Evolutionary conservation across 2,329 filamentous ascomycete species (phyloP), one percentile per base, ranked within the genome.

Genomic region (Clarireedia hainanense): DNA sequence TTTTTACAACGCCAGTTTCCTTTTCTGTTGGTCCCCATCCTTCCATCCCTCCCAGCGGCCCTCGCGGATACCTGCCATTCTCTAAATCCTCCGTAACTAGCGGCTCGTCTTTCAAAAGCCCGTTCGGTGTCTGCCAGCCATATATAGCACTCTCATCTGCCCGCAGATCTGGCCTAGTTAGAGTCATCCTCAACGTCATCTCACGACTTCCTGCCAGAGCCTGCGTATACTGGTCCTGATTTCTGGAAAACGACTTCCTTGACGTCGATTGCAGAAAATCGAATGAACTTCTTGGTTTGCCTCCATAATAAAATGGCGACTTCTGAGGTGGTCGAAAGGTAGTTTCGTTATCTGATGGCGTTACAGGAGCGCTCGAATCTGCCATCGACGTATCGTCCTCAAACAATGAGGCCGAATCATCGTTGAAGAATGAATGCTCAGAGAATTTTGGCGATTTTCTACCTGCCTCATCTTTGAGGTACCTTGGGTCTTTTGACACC

Each of bases 161-260:
- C 43, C 91, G 84, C 48, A 97, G 78, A 68, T 97, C 92, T 0
- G 91, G 89, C 47, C 91, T 79, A 3, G 94, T 97, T 54, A 97
- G 79, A 0, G 92, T 97, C 91, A 97, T 95, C 49, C 91, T 88
- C 49, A 97, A 74, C 2, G 94, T 97, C 91, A 96, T 96, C 70
- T 97, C 91, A 36, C 91, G 81, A 55, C 82, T 86, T 36, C 79
- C 77, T 0, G 78, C 74, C 2, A 80, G 73, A 5, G 75, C 76
- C 48, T 81, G 79, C 10, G 74, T 71, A 63, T 79, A 74, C 50
- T 75, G 71, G 7, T 57, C 50, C 39, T 68, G 56, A 36, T 63
- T 63, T 55, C 67, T 69, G 10, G 64, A 7, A 6, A 52, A 55
- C 12, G 66, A 64, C 40, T 62, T 68, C 27, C 61, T 54, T 57